Conservation (phyloP, 495 filamentous ascomycete genomes). For the Daldinia childiae region DNA sequence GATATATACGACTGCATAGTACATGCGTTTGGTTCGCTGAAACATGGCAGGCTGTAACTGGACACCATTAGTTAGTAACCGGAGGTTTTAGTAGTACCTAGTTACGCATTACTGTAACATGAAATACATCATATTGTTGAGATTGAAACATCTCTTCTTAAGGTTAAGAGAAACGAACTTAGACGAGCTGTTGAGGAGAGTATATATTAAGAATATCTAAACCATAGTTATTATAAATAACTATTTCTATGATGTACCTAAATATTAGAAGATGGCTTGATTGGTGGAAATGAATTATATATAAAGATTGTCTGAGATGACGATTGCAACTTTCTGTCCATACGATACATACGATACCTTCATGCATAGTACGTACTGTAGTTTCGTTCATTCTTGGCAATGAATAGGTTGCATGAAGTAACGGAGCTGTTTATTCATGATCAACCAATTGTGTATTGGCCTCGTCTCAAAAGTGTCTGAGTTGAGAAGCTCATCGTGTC, state of each 20-base stretch:
- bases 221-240: too few species aligned
- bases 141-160: neutral
- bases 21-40: neutral
- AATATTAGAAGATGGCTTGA: neutral
- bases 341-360: neutral
- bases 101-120: conserved; percentile 1
- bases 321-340: neutral
- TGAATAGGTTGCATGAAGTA: conserved; percentile 20
- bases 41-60: conserved; percentile 10
- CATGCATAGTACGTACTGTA: conserved; percentile 6
- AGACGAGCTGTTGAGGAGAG: neutral
- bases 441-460: conserved; percentile 18
- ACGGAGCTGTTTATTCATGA: conserved; percentile 13
- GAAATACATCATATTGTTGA: conserved; percentile 9
- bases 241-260: neutral
- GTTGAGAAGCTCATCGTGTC: neutral
- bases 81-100: neutral
- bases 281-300: neutral
- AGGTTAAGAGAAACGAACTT: neutral
- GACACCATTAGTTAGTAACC: conserved; percentile 1
- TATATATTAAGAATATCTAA: neutral
- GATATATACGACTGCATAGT: neutral
- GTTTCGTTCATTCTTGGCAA: conserved; percentile 35
- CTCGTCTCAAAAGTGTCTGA: conserved; percentile 26
- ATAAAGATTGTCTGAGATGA: neutral